Base-by-base conservation (phyloP, 208 protist genomes). In the Plasmodiophora brassicae region DNA sequence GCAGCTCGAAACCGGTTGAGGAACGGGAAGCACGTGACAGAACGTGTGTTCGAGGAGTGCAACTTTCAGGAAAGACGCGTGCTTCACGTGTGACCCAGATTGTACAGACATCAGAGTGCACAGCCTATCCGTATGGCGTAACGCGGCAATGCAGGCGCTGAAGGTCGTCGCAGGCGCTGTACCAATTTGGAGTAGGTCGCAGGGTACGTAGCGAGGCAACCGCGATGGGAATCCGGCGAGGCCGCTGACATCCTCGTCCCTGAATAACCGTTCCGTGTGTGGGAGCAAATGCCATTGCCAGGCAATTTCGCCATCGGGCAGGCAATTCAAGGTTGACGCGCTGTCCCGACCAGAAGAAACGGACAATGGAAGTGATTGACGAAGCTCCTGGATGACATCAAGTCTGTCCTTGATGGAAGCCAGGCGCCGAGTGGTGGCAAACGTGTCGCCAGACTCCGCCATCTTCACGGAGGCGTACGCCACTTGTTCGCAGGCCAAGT, bases 31-130 rank as follows among this genome's bases (percentile, higher is more conserved):
- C 45, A 91, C 84, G 53, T 65, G 71, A 5, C 85, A 89, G 89
- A 93, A 93, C 54, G 89, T 91, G 85, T 93, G 90, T 87, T 92
- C 85, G 45, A 92, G 60, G 28, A 93, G 88, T 32, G 90, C 91
- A 22, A 89, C 65, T 88, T 89, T 91, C 36, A 93, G 87, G 83
- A 91, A 92, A 57, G 20, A n/a, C 28, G 60, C 83, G 85, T 94
- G 92, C 54, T 85, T 87, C 43, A 93, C 90, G 28, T 45, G 88
- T 10, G 92, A 72, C 0, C 38, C 45, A 25, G 50, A 57, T 85
- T 92, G 91, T 0, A 91, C 89, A 20, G 90, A 84, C 22, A 88
- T 92, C 46, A 93, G 38, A 0, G 90, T 93, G 91, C 91, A 93
- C 20, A 94, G 86, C 38, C 85, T 91, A 86, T 93, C 93, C 53